Percentiles rank a stretch among this genome's conserved stretches.
Evolutionary conservation across 805 yeast genomes (phyloP).

Genomic region (Yamadazyma ubonensis): DNA sequence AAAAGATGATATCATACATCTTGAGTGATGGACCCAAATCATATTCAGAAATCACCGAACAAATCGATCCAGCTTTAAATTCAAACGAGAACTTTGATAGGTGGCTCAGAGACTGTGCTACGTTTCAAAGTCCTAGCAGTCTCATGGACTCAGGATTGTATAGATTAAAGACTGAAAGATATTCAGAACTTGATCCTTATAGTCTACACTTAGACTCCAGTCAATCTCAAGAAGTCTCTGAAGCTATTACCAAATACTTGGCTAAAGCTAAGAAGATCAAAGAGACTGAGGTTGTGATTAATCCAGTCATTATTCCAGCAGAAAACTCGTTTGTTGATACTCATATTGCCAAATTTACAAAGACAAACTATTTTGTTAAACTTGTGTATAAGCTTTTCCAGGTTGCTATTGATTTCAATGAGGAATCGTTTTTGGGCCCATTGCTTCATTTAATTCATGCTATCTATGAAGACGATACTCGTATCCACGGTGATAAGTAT

Average conservation of each 20-base stretch:
- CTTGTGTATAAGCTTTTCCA: conserved; percentile 57
- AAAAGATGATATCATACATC: conserved; percentile 46
- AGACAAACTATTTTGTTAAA: conserved; percentile 53
- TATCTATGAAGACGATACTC: conserved; percentile 51
- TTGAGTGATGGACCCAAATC: conserved; percentile 53
- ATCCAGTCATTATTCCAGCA: conserved; percentile 43
- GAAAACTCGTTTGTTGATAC: conserved; percentile 31
- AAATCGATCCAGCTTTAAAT: conserved; percentile 24
- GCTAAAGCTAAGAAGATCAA: conserved; percentile 37
- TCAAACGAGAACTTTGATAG: conserved; percentile 45
- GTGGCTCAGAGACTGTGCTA: conserved; percentile 61
- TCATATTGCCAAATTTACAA: conserved; percentile 50
- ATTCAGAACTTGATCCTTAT: conserved; percentile 62
- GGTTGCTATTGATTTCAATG: conserved; percentile 47
- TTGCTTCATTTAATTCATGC: conserved; percentile 72
- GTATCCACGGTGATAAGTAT: conserved; percentile 37
- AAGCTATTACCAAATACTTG: conserved; percentile 44
- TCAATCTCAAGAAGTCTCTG: conserved; percentile 53
- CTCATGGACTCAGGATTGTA: conserved; percentile 62
- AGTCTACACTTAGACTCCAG: conserved; percentile 45
- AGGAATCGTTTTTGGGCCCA: conserved; percentile 56
- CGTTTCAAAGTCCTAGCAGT: conserved; percentile 60
- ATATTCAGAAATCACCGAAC: conserved; percentile 45
- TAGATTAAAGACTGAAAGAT: conserved; percentile 57
- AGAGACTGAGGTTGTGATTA: conserved; percentile 45